Conservation (phyloP, 768 basidiomycete genomes). For the Boletales sp. region DNA sequence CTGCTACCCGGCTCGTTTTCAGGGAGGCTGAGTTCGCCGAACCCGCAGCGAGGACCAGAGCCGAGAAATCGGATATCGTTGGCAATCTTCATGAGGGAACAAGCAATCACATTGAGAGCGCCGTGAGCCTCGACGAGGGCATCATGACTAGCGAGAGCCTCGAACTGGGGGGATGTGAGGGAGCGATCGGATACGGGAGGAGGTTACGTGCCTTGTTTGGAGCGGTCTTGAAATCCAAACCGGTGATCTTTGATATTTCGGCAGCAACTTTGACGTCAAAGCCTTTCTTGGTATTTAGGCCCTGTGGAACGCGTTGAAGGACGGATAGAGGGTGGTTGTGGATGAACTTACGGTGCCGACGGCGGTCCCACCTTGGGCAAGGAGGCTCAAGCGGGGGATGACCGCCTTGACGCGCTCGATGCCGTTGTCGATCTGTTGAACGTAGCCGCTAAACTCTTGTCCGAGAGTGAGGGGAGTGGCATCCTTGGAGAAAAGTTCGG, state of each 20-base stretch:
- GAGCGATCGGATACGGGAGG: background rate
- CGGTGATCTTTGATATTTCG: constrained; percentile 89
- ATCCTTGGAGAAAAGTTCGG: constrained; percentile 50
- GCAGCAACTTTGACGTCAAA: constrained; percentile 93
- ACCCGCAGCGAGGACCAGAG: constrained; percentile 95
- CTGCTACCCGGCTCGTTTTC: constrained; percentile 99
- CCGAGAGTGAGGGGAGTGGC: constrained; percentile 97
- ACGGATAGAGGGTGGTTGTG: background rate
- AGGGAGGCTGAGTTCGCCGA: constrained; percentile 90
- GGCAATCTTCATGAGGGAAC: constrained; percentile 98
- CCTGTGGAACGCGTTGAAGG: constrained; percentile 44
- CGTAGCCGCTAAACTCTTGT: constrained; percentile 98
- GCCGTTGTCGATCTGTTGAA: constrained; percentile 88
- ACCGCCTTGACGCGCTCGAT: constrained; percentile 80
- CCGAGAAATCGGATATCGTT: constrained; percentile 98
- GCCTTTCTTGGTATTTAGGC: constrained; percentile 93
- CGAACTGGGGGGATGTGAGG: constrained; percentile 59
- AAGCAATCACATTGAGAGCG: constrained; percentile 93
- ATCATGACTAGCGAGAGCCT: constrained; percentile 97
- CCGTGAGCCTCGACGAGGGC: constrained; percentile 97
- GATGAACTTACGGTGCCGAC: constrained; percentile 80
- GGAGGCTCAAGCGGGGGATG: constrained; percentile 78
- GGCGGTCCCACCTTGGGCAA: constrained; percentile 98
- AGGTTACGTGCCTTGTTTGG: constrained; percentile 82
- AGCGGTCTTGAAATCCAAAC: constrained; percentile 89